Conservation (phyloP, 2,329 filamentous ascomycete species). For the Botrytis byssoidea region DNA sequence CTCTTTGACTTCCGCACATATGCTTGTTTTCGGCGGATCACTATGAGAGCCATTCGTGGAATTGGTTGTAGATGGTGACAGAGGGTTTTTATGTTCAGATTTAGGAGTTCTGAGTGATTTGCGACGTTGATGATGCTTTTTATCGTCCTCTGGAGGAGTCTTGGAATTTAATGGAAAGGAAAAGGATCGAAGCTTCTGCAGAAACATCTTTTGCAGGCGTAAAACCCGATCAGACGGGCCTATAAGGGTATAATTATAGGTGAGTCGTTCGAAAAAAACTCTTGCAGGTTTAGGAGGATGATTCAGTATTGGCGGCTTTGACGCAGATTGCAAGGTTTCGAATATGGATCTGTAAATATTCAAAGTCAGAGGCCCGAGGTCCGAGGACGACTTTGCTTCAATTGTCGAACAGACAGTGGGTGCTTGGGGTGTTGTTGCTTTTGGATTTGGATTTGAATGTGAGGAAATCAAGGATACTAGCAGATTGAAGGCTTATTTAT, state of each 20-base stretch:
- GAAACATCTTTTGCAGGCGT: background rate
- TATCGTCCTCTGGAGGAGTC: background rate
- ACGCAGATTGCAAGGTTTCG: background rate
- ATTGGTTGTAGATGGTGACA: slow-evolving; percentile 16
- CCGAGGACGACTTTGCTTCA: background rate
- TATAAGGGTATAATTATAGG: too few relatives aligned
- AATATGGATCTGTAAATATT: background rate
- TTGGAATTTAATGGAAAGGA: background rate
- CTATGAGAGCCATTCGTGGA: slow-evolving; percentile 7
- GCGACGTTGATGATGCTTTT: background rate
- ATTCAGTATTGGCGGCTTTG: background rate
- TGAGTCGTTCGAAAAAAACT: too few relatives aligned
- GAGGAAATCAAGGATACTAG: background rate
- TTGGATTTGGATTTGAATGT: background rate
- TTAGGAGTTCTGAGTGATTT: background rate
- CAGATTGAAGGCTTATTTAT: background rate
- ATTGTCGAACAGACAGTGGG: background rate
- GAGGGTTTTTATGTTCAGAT: slow-evolving; percentile 9
- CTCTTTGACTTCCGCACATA: background rate
- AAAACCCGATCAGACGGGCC: background rate
- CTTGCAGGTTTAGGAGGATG: background rate
- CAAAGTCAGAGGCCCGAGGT: background rate
- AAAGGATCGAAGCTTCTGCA: slow-evolving; percentile 18
- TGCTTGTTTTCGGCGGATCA: background rate
- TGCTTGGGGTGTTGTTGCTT: slow-evolving; percentile 10